Conservation (phyloP, 106 monocot species). For the Dendrobium chrysotoxum region DNA sequence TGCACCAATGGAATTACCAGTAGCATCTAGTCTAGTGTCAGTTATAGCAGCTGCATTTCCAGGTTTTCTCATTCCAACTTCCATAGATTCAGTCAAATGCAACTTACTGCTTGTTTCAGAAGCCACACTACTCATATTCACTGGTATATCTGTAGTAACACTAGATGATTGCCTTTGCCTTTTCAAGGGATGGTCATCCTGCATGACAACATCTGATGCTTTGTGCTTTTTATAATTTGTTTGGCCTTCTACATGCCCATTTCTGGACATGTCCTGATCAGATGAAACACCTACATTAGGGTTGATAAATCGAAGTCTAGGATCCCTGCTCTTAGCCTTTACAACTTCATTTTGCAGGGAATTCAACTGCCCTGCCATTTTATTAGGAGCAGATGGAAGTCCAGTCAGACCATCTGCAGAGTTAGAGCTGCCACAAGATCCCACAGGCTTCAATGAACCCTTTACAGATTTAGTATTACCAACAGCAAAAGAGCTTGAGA, state of each 20-base stretch:
- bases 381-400: slow-evolving; percentile 11
- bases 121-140: background rate
- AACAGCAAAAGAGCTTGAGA: slow-evolving; percentile 50
- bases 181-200: slow-evolving; percentile 37
- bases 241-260: slow-evolving; percentile 13
- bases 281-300: slow-evolving; percentile 15
- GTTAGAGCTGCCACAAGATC: slow-evolving; percentile 11
- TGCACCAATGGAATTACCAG: slow-evolving; percentile 5
- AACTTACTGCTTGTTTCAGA: slow-evolving; percentile 8
- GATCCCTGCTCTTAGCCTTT: slow-evolving; percentile 83
- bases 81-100: slow-evolving; percentile 14
- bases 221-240: slow-evolving; percentile 53
- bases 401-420: background rate
- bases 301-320: slow-evolving; percentile 57
- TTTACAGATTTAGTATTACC: slow-evolving; percentile 1
- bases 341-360: slow-evolving; percentile 9
- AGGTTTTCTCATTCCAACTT: slow-evolving; percentile 16
- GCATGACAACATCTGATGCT: slow-evolving; percentile 19
- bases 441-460: slow-evolving; percentile 8
- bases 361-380: slow-evolving; percentile 7
- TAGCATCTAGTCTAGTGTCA: slow-evolving; percentile 8
- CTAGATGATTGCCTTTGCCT: slow-evolving; percentile 37
- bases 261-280: slow-evolving; percentile 6
- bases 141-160: slow-evolving; percentile 13
- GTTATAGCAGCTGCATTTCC: slow-evolving; percentile 19